Base-by-base conservation (phyloP, 345 rosid species). In the Crucihimalaya himalaica region DNA sequence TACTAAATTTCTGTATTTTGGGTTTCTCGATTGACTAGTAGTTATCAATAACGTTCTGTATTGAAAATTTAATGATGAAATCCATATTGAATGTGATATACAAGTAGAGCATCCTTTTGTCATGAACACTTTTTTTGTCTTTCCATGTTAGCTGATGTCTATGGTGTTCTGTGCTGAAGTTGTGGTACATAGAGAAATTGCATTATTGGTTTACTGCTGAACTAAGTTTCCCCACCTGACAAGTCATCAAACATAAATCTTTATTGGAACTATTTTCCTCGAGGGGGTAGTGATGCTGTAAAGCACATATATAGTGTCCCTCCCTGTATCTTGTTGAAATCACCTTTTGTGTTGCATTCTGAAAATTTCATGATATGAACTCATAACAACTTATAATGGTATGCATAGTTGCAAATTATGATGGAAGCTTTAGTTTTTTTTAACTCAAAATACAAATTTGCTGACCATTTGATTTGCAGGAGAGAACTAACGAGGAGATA, bases 401-500 rank as follows among this genome's bases (percentile, higher is more conserved):
- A 43, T 59, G 74, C 64, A 61, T 61, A 68, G 32, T 39, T 68
- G 27, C 50, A 60, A 58, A 61, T 53, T 34, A 56, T 57, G 45
- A 39, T 70, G 50, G 31, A 50, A 56, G 11, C 65, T 77, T 47
- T 56, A 23, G 52, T 11, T 54, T 51, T 68, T 65, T 68, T 68
- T 8, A 18, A 18, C 37, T 21, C 57, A 29, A 20, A 47, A 6
- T n/a, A 54, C 14, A n/a, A 19, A 25, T 56, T 35, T 63, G 7
- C 5, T 53, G 50, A 45, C 23, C 48, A 37, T 63, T 54, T 74
- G 59, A n/a, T 69, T 42, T 77, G 81, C 84, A 95, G 99, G 98
- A 87, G 80, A 86, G 79, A 53, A 34, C 84, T 35, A 86, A 81
- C 63, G 94, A 84, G 63, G 91, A 95, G 65, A 63, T 86, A 72